A percentile compares a stretch with the other conserved stretches of the same genome.
Conservation (phyloP, 2,329 filamentous ascomycete species). For the Botrytis medusae region DNA sequence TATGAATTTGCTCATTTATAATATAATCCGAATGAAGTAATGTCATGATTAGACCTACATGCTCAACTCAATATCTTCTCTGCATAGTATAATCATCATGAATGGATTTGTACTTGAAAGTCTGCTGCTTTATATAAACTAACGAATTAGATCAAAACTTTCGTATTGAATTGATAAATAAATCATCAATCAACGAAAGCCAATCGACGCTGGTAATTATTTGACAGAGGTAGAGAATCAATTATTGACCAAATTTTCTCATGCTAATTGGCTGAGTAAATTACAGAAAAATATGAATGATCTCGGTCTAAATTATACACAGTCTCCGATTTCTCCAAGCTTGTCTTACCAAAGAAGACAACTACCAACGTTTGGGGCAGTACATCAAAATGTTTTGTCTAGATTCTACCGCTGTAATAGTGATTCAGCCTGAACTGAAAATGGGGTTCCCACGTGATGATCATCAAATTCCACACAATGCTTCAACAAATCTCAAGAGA, state of each 20-base stretch:
- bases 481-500: neutral
- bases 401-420: neutral
- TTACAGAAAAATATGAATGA: too few relatives aligned
- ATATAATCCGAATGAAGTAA: neutral
- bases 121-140: neutral
- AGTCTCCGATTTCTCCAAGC: neutral
- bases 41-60: neutral
- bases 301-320: too few relatives aligned
- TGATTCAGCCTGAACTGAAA: neutral
- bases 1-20: neutral
- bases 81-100: neutral
- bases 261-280: too few relatives aligned
- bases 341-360: neutral
- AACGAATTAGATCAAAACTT: too few relatives aligned
- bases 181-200: neutral
- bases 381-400: neutral
- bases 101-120: neutral
- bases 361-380: neutral
- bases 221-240: neutral
- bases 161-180: too few relatives aligned
- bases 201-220: fast-evolving
- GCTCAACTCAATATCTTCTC: neutral
- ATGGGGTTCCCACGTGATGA: neutral
- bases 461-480: fast-evolving
- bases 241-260: neutral